Evolutionary conservation across 108 stramenopile genomes (phyloP).

Genomic region (Nitzschia sp.): DNA sequence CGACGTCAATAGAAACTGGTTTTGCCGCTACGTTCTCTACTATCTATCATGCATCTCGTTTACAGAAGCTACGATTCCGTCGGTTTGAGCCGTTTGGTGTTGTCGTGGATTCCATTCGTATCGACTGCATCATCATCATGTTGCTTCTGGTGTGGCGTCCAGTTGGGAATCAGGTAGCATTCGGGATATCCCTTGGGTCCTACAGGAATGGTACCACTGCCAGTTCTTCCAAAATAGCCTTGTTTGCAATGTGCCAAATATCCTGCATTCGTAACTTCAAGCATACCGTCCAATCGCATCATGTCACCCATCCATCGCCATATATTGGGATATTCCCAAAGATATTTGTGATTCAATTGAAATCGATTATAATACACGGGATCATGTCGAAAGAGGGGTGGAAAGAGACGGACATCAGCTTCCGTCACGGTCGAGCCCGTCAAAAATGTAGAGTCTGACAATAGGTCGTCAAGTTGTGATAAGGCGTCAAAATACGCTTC

Average conservation of each 20-base stretch:
- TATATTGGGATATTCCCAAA: slow-evolving; percentile 67
- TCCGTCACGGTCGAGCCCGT: slow-evolving; percentile 75
- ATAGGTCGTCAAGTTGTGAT: slow-evolving; percentile 63
- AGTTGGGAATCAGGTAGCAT: slow-evolving; percentile 30
- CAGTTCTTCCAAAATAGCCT: slow-evolving; percentile 59
- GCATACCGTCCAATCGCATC: slow-evolving; percentile 37
- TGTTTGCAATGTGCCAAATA: slow-evolving; percentile 50
- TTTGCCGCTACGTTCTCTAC: too few species aligned
- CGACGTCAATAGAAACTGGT: too few species aligned
- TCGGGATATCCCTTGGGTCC: slow-evolving; percentile 44
- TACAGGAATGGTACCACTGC: slow-evolving; percentile 42
- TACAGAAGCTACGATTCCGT: too few species aligned
- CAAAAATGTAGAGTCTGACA: slow-evolving; percentile 64
- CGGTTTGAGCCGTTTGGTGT: too few species aligned
- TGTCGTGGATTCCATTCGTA: too few species aligned
- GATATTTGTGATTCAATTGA: slow-evolving; percentile 45
- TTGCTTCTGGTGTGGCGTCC: too few species aligned
- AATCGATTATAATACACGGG: slow-evolving; percentile 89
- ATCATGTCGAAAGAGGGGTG: slow-evolving; percentile 87
- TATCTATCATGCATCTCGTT: too few species aligned
- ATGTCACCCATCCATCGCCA: slow-evolving; percentile 56
- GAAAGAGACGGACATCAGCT: slow-evolving; percentile 88
- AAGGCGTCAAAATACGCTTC: slow-evolving; percentile 73
- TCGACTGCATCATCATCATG: too few species aligned
- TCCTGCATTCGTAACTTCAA: slow-evolving; percentile 31